Conservation (phyloP, 2,329 filamentous ascomycete species). For the Pestalotiopsis sp. region DNA sequence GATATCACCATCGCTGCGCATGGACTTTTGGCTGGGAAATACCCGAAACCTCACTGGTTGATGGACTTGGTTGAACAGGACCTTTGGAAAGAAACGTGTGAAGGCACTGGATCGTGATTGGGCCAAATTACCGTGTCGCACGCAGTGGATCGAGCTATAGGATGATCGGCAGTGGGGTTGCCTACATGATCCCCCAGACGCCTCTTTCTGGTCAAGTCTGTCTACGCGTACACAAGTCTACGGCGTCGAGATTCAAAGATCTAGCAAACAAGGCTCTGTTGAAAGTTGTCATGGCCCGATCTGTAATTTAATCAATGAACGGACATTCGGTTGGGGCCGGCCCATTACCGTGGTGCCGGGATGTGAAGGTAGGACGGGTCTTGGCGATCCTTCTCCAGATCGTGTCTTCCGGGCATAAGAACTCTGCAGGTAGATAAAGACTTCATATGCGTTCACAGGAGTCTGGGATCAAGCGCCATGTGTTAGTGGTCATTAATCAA, state of each 20-base stretch:
- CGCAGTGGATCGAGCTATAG: constrained; percentile 2
- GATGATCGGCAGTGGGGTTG: constrained; percentile 5
- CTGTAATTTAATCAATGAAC: not conserved
- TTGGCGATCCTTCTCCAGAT: not conserved
- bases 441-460: not conserved
- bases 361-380: no score
- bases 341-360: not conserved
- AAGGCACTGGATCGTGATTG: not conserved
- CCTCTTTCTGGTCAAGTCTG: not conserved
- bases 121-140: not conserved
- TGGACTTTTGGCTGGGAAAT: not conserved
- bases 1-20: not conserved
- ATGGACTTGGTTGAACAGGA: not conserved
- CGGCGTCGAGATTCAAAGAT: no score
- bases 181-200: not conserved
- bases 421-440: not conserved
- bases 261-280: no score
- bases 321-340: not conserved
- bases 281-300: no score
- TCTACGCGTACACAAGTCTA: not conserved
- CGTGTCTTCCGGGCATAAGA: not conserved
- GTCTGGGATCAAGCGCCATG: no score
- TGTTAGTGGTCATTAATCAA: no score
- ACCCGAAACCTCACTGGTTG: not conserved
- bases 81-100: not conserved